Base-by-base conservation (phyloP, 169 alveolate genomes). In the Babesia ovis region DNA sequence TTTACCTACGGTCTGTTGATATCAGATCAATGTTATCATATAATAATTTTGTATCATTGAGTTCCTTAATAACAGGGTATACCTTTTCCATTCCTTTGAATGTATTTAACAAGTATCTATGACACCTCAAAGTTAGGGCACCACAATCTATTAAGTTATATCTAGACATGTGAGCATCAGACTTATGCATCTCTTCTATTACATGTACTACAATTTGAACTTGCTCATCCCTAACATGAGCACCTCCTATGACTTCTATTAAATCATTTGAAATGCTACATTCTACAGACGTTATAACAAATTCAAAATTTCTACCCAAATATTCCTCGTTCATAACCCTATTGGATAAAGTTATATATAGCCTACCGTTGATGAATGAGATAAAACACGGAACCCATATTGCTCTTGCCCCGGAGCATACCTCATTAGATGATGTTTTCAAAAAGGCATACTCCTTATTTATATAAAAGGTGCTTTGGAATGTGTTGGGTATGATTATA, bases 381-480 rank as follows among this genome's bases (percentile, higher is more conserved):
- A 64, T 50, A 29, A 64, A 48, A 32, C 62, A 64, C 18, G 74
- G 74, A 31, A 22, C 35, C 74, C 74, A 64, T 6, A 64, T 4
- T 11, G 31, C 27, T 18, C 23, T 20, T 22, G 62, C 20, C 3
- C 27, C 22, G 1, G 11, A 6, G 29, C 0, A 8, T 16, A 0
- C 0, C 11, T 18, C 4, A 20, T 16, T 39, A 11, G n/a, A 32
- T 31, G 53, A 3, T 27, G 51, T 31, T 8, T 12, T 23, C 18
- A 45, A 25, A 22, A 64, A 64, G 14, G 61, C 29, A 31, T 46
- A 64, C 25, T 5, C 37, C 9, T 50, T 64, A 20, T 23, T 31
- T 3, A 50, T 25, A 3, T 23, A n/a, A 18, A 48, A 43, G 16
- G 4, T 20, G 1, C n/a, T 0, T 3, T n/a, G 35, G n/a, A 5